Conservation (phyloP, 768 basidiomycete genomes). For the Chalciporus piperatus region DNA sequence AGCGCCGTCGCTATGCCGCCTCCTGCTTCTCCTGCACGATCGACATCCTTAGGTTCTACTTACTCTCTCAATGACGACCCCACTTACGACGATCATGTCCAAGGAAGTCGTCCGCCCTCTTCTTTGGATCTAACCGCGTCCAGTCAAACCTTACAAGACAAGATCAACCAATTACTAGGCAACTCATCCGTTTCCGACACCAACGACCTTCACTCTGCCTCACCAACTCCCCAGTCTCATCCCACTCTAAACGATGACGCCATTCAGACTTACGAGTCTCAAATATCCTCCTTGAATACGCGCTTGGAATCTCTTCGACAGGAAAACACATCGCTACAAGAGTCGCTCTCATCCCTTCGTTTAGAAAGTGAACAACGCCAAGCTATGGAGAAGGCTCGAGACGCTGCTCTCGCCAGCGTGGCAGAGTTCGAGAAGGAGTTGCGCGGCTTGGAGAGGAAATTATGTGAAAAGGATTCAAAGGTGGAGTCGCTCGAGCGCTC, state of each 20-base stretch:
- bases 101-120: slow-evolving; percentile 17
- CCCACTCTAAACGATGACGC: slow-evolving; percentile 32
- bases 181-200: slow-evolving; percentile 21
- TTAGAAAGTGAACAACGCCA: slow-evolving; percentile 24
- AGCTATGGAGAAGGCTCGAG: slow-evolving; percentile 41
- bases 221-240: slow-evolving; percentile 35
- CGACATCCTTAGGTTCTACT: slow-evolving; percentile 33
- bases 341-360: slow-evolving; percentile 25
- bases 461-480: slow-evolving; percentile 44
- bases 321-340: slow-evolving; percentile 63
- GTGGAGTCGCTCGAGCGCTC: slow-evolving; percentile 48
- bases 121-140: slow-evolving; percentile 39
- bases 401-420: slow-evolving; percentile 39
- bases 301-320: slow-evolving; percentile 63
- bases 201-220: slow-evolving; percentile 11
- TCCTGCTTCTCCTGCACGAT: slow-evolving; percentile 57
- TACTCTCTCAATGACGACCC: slow-evolving; percentile 37
- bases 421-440: slow-evolving; percentile 43
- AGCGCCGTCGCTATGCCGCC: slow-evolving; percentile 82
- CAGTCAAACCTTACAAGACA: slow-evolving; percentile 45
- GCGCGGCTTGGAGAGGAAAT: slow-evolving; percentile 38
- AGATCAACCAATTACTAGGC: slow-evolving; percentile 43
- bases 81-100: slow-evolving; percentile 10
- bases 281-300: slow-evolving; percentile 21
- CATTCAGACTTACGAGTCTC: slow-evolving; percentile 14